Base-by-base conservation (phyloP, 1,139 yeast genomes). In the Blastobotrys indianensis region DNA sequence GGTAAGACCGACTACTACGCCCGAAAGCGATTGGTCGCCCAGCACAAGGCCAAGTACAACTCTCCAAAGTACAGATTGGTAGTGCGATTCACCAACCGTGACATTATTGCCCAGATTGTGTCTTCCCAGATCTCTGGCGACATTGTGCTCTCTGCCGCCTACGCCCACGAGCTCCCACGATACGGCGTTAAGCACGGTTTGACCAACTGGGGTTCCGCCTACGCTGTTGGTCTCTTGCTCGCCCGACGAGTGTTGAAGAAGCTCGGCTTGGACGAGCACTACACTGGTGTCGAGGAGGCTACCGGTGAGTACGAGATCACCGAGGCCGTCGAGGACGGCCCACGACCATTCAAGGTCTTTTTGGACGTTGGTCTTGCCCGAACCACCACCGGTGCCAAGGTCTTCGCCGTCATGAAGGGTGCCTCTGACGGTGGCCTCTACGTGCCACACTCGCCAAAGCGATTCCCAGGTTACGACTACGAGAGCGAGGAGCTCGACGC, bases 391-490 rank as follows among this genome's bases (percentile, higher is more conserved):
- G 99, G 99, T 87, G 97, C 97, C 72, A 87, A 95, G 77, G 81
- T 92, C 73, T 92, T 92, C 68, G 99, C 97, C 85, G 97, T 90
- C 70, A 80, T 94, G 72, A 92, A 92, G 85, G 99, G 99, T 85
- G 98, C 98, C 70, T 90, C 97, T 58, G 99, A 92, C 74, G 99
- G 98, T 85, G 99, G 99, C 68, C 80, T 92, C 69, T 87, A 85
- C 90, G 80, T 92, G 71, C 99, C 99, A 63, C 99, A 92, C 90
- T 87, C 95, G 65, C 85, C 95, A 70, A 90, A 90, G 83, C 90
- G 98, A 85, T 92, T 90, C 96, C 99, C 99, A 76, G 99, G 98
- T 79, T 92, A 92, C 94, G 99, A 92, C 77, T 85, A 90, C 68
- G 99, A 92, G 80, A 71, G 85, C 66, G 96, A 90, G 79, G 98